Percentiles rank a stretch among this genome's conserved stretches.
Conservation (phyloP, 169 alveolate genomes). For the Cryptosporidium meleagridis region DNA sequence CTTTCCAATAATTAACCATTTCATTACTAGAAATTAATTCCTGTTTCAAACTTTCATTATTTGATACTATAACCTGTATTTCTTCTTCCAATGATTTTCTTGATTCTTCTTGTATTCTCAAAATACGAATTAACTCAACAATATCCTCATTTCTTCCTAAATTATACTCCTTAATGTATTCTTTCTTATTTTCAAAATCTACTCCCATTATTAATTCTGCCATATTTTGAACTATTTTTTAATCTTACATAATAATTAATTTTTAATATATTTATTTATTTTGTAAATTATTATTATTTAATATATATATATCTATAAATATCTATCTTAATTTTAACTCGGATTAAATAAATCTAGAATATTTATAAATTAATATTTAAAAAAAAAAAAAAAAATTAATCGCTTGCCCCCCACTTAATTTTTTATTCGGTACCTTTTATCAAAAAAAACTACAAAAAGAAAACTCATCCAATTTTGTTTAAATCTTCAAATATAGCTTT, state of each 20-base stretch:
- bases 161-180: neutral
- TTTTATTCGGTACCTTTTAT: neutral
- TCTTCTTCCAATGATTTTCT: constrained; percentile 46
- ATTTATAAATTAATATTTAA: no score
- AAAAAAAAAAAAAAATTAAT: no score
- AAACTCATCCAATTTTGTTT: neutral
- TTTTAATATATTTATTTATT: neutral
- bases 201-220: neutral
- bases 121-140: neutral
- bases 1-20: constrained; percentile 46
- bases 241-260: neutral
- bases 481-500: no score
- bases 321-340: neutral
- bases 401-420: neutral
- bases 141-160: neutral
- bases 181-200: constrained; percentile 2
- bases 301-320: no score
- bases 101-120: neutral
- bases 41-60: constrained; percentile 22
- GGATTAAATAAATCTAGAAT: neutral
- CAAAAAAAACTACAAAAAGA: no score
- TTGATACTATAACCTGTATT: neutral
- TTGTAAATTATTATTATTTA: neutral
- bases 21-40: constrained; percentile 48
- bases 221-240: neutral